These are phyloP conservation scores for Tillandsia leiboldiana DNA, from an alignment of 176 grass and related monocot genomes.

Conservation along the genomic window DNA sequence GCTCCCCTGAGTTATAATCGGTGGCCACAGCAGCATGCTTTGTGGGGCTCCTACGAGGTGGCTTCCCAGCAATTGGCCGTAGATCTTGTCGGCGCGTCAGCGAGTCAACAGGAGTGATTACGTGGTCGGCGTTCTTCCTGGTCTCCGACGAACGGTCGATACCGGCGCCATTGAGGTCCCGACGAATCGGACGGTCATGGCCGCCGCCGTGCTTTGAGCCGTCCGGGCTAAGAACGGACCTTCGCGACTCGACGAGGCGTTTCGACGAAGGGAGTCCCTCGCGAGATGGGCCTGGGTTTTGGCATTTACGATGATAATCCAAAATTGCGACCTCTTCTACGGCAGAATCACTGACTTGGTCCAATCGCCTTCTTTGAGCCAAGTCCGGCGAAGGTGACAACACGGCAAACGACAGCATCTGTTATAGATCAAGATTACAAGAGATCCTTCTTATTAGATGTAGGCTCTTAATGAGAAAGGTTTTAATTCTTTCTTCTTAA, in stretches of 20 bases:
- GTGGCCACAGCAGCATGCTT: background rate
- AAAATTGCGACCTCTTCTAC: background rate
- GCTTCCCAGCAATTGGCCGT: background rate
- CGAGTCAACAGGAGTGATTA: background rate
- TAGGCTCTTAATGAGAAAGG: background rate
- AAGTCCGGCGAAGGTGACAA: conserved; percentile 11
- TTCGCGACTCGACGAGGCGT: conserved; percentile 15
- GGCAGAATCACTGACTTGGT: background rate
- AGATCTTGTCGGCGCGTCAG: background rate
- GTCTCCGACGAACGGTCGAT: conserved; percentile 6
- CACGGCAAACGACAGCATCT: conserved; percentile 31
- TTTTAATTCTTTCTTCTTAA: background rate
- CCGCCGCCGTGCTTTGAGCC: background rate
- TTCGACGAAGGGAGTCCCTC: background rate
- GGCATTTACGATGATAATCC: background rate
- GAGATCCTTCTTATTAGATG: background rate
- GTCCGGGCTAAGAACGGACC: conserved; percentile 4
- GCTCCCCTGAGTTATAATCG: background rate
- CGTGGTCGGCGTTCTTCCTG: background rate
- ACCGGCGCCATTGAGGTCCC: background rate
- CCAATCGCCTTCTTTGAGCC: background rate
- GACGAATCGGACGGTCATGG: conserved; percentile 1
- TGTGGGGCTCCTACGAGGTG: background rate
- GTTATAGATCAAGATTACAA: background rate
- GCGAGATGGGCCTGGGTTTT: background rate